Evolutionary conservation across 176 grass and related monocot genomes (phyloP).

Genomic region (Oryza coarctata): DNA sequence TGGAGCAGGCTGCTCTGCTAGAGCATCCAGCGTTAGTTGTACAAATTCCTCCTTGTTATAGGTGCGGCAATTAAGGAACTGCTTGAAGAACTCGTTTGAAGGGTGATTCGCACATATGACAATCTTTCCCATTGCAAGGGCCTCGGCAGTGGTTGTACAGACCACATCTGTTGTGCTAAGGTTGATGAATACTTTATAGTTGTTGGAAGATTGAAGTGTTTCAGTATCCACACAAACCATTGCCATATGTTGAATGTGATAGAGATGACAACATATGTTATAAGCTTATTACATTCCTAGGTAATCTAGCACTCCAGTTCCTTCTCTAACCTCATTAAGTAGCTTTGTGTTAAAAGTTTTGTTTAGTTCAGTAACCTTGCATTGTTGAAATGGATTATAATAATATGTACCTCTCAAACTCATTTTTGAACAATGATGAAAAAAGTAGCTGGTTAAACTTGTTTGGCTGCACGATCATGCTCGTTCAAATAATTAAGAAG

Average conservation of each 20-base stretch:
- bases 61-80: constrained; percentile 82
- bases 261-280: not conserved
- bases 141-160: constrained; percentile 88
- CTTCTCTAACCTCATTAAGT: not conserved
- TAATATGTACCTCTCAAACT: not conserved
- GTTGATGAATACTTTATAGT: constrained; percentile 96
- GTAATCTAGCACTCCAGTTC: not conserved
- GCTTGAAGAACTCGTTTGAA: constrained; percentile 98
- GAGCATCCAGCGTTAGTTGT: constrained; percentile 60
- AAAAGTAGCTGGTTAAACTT: not conserved
- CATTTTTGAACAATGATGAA: not conserved
- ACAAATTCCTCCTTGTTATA: constrained; percentile 89
- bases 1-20: constrained; percentile 67
- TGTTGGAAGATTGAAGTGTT: constrained; percentile 37
- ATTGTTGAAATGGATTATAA: not conserved
- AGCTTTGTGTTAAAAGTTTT: not conserved
- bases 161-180: constrained; percentile 97
- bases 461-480: not conserved
- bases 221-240: constrained; percentile 28
- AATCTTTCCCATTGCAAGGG: constrained; percentile 96
- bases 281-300: not conserved
- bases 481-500: not conserved
- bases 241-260: not conserved
- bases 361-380: not conserved
- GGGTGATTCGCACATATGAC: constrained; percentile 92